Conservation (phyloP, 176 grass and related monocot species). For the Hordeum marinum region DNA sequence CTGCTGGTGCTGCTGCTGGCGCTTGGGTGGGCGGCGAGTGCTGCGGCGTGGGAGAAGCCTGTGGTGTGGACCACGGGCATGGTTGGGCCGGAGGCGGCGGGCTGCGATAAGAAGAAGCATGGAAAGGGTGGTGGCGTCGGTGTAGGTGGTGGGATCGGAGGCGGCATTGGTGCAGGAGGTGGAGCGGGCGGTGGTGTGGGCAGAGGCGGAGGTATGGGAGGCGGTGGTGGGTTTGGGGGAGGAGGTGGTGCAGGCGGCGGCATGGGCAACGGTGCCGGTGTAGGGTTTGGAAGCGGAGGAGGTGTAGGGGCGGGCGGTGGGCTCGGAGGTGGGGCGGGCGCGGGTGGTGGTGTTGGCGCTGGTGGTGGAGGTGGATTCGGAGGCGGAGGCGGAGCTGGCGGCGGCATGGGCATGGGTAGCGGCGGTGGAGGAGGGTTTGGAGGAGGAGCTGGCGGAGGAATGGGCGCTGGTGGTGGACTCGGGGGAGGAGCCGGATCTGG, state of each 20-base stretch:
- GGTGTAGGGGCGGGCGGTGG: not conserved
- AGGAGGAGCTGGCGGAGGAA: constrained; percentile 18
- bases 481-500: constrained; percentile 14
- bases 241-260: constrained; percentile 15
- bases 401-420: not conserved
- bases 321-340: constrained; percentile 11
- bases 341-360: not conserved
- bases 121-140: not conserved
- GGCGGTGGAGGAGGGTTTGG: constrained; percentile 3
- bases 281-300: not conserved
- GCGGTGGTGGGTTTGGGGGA: not conserved
- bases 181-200: not conserved
- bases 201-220: not conserved
- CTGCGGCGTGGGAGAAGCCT: not conserved
- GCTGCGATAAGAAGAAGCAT: constrained; percentile 33
- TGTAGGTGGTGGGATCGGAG: not conserved
- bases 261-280: constrained; percentile 18
- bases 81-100: not conserved
- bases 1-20: constrained; percentile 17
- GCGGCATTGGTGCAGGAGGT: not conserved
- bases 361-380: not conserved
- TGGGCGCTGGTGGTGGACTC: not conserved
- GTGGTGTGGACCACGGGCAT: not conserved
- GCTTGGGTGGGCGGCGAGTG: not conserved
- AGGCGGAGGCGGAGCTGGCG: not conserved